Percentiles rank a stretch among this genome's conserved stretches.
phyloP scores from a whole-genome alignment of 768 basidiomycete genomes.

The Leccinum longicurvipes region DNA sequence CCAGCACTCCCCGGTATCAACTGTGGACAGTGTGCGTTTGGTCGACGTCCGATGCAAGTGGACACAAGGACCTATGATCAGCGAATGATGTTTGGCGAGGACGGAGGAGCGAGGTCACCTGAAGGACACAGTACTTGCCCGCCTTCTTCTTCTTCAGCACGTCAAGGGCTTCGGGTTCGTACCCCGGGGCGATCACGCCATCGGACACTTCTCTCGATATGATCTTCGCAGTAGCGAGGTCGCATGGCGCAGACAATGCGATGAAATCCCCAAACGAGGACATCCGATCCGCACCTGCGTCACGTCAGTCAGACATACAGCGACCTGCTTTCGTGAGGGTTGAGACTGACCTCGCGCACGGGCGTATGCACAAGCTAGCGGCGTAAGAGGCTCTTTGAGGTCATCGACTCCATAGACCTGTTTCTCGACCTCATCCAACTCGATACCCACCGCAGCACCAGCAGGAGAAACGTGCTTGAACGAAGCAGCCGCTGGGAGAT shows the following conservation, averaged over 20 bases:
- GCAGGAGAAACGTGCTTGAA: constrained; percentile 99
- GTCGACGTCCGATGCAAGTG: too few relatives aligned
- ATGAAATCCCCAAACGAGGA: constrained; percentile 99
- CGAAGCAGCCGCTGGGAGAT: constrained; percentile 92
- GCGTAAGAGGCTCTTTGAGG: constrained; percentile 83
- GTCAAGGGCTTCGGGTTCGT: constrained; percentile 82
- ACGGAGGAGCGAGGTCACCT: constrained; percentile 46
- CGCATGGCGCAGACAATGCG: constrained; percentile 89
- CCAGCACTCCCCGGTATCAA: too few relatives aligned
- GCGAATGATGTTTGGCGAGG: not conserved
- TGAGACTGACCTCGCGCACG: constrained; percentile 75
- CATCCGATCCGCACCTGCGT: constrained; percentile 92
- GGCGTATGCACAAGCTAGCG: constrained; percentile 90
- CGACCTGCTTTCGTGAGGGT: not conserved
- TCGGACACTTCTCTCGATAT: constrained; percentile 99
- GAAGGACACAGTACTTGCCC: constrained; percentile 96
- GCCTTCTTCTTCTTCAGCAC: constrained; percentile 94
- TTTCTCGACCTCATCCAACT: constrained; percentile 79
- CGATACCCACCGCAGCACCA: constrained; percentile 89
- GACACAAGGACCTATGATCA: constrained; percentile 14
- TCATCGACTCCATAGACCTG: constrained; percentile 97
- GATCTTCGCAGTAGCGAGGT: constrained; percentile 91
- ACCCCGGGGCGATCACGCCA: constrained; percentile 96
- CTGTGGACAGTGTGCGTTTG: too few relatives aligned
- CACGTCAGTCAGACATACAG: constrained; percentile 5